Conservation (phyloP, 805 yeast species). For the Barnettozyma salicaria region DNA sequence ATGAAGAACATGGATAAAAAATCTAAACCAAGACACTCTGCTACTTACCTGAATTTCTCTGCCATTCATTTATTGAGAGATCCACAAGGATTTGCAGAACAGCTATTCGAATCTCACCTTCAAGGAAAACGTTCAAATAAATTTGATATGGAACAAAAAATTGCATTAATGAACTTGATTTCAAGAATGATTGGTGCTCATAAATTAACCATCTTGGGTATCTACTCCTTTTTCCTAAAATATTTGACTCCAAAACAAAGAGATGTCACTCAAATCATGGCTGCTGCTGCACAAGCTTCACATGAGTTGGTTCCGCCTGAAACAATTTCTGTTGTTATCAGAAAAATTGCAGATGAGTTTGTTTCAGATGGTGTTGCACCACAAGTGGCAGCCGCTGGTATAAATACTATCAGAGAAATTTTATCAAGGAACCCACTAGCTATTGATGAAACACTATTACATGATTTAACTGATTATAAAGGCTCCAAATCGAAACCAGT, state of each 20-base stretch:
- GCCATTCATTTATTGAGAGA: constrained; percentile 93
- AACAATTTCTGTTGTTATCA: constrained; percentile 66
- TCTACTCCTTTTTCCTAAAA: constrained; percentile 83
- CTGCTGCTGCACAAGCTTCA: constrained; percentile 93
- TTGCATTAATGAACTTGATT: constrained; percentile 78
- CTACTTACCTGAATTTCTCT: constrained; percentile 79
- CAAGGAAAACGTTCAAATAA: constrained; percentile 62
- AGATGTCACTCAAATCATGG: constrained; percentile 93
- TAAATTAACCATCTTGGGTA: constrained; percentile 82
- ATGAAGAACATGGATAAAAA: constrained; percentile 63
- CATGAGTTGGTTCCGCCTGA: constrained; percentile 99
- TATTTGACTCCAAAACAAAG: constrained; percentile 91
- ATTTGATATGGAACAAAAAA: constrained; percentile 82
- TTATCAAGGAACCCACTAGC: constrained; percentile 92
- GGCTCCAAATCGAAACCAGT: constrained; percentile 94
- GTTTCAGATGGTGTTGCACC: constrained; percentile 98
- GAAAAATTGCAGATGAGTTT: constrained; percentile 95
- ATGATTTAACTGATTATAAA: constrained; percentile 84
- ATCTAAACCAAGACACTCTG: constrained; percentile 46
- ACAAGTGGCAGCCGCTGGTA: constrained; percentile 97
- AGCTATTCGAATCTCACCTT: constrained; percentile 64
- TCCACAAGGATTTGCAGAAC: constrained; percentile 97
- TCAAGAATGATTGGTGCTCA: constrained; percentile 93
- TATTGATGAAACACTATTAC: constrained; percentile 79
- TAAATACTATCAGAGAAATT: constrained; percentile 91